A percentile compares a stretch with the other conserved stretches of the same genome.
Conservation (phyloP, 2,329 filamentous ascomycete species). For the Cladosporium sp. region DNA sequence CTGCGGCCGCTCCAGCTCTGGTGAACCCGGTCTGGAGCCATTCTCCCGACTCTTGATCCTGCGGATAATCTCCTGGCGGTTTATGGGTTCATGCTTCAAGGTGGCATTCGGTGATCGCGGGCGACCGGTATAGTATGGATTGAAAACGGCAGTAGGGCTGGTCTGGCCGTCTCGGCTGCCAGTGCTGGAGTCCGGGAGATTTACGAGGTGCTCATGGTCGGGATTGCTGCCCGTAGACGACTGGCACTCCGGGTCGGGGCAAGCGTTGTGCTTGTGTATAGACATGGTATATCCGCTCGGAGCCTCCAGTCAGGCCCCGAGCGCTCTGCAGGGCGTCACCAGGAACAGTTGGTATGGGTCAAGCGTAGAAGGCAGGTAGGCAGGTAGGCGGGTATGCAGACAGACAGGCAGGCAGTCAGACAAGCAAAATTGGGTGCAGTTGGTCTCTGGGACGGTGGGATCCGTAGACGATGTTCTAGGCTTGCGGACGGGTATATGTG, state of each 20-base stretch:
- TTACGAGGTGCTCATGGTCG: not conserved
- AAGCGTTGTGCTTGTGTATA: constrained; percentile 14
- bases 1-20: constrained; percentile 21
- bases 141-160: constrained; percentile 23
- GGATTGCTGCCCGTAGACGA: constrained; percentile 1
- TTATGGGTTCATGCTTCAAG: constrained; percentile 33
- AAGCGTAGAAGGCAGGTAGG: not conserved
- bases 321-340: constrained; percentile 12
- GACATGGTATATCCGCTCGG: constrained; percentile 16
- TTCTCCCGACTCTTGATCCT: constrained; percentile 59
- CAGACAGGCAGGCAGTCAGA: too few species aligned
- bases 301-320: constrained; percentile 22
- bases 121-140: constrained; percentile 33
- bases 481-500: too few species aligned
- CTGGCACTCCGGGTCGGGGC: constrained; percentile 15
- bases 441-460: too few species aligned
- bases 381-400: too few species aligned
- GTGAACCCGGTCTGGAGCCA: constrained; percentile 24
- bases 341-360: constrained; percentile 1
- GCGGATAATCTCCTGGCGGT: constrained; percentile 76
- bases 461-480: too few species aligned
- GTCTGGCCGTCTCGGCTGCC: not conserved
- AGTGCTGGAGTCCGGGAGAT: not conserved
- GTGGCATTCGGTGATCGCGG: constrained; percentile 27
- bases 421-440: too few species aligned